Evolutionary conservation across 2,329 filamentous ascomycete species (phyloP).

Genomic region (Beauveria sp.): DNA sequence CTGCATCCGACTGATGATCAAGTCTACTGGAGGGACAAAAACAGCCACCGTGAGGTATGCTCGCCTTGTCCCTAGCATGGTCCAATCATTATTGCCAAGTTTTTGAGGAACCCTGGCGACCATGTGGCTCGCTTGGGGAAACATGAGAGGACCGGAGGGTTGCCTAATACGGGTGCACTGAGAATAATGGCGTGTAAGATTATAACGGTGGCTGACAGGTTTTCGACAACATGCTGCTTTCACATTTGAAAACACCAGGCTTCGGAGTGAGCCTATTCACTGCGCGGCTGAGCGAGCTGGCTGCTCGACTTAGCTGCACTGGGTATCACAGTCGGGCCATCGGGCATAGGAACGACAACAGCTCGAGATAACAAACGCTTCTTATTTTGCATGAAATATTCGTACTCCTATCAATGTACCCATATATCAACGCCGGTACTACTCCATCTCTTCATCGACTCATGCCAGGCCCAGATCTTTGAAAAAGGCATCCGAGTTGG

Average conservation of each 20-base stretch:
- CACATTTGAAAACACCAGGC: not conserved
- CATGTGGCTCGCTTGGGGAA: not conserved
- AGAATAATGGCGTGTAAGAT: not conserved
- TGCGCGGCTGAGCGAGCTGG: too few relatives aligned
- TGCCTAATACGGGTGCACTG: not conserved
- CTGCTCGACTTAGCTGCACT: not conserved
- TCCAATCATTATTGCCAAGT: too few relatives aligned
- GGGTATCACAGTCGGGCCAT: not conserved
- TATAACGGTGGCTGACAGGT: not conserved
- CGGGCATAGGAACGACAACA: too few relatives aligned
- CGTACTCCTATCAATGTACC: not conserved
- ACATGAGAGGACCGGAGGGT: not conserved
- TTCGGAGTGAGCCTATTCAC: too few relatives aligned
- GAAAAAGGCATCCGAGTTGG: conserved; percentile 73
- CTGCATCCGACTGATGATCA: not conserved
- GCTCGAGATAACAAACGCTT: not conserved
- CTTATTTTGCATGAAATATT: not conserved
- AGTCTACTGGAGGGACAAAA: too few relatives aligned
- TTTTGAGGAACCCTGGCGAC: not conserved
- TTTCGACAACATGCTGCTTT: too few relatives aligned
- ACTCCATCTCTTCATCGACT: not conserved
- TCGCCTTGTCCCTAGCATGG: too few relatives aligned
- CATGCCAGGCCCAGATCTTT: conserved; percentile 54
- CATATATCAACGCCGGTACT: not conserved
- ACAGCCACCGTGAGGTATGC: too few relatives aligned